These are phyloP conservation scores for Cutaneotrichosporon curvatum DNA, from an alignment of 1,284 basidiomycete genomes.

Conservation along the genomic window DNA sequence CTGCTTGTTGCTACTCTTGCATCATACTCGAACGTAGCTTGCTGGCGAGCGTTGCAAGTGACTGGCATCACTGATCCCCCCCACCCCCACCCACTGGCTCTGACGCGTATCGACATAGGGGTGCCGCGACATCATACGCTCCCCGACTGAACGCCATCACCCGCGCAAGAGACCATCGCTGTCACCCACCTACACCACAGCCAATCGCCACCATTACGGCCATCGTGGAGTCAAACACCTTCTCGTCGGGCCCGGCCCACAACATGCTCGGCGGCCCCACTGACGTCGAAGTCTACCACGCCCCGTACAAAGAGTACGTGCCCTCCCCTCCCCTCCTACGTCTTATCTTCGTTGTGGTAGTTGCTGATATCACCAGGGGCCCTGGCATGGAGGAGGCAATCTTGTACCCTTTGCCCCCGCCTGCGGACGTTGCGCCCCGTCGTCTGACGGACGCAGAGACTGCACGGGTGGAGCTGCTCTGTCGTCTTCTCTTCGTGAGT, in stretches of 20 bases:
- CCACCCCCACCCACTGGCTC: too few relatives aligned
- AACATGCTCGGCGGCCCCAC: conserved; percentile 18
- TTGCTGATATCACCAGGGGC: conserved; percentile 12
- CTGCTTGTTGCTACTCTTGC: too few relatives aligned
- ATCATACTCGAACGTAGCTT: too few relatives aligned
- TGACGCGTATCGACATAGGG: too few relatives aligned
- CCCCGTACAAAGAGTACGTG: conserved; percentile 22
- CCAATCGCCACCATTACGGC: neutral
- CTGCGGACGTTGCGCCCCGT: conserved; percentile 20
- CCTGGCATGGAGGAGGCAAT: conserved; percentile 20
- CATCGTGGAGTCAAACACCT: too few relatives aligned
- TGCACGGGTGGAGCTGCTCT: conserved; percentile 33
- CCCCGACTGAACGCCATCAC: too few relatives aligned
- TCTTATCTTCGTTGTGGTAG: neutral
- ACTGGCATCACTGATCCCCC: too few relatives aligned
- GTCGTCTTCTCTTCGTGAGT: conserved; percentile 44
- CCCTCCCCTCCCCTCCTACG: neutral
- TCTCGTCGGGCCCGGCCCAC: neutral
- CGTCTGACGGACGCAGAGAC: conserved; percentile 28
- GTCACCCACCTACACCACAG: too few relatives aligned
- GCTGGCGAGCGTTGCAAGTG: too few relatives aligned
- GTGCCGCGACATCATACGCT: too few relatives aligned
- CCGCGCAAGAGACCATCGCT: too few relatives aligned
- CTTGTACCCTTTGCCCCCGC: conserved; percentile 20
- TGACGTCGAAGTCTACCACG: conserved; percentile 21